Evolutionary conservation across 116 monocot species (phyloP).

Genomic region (Iris pallida): DNA sequence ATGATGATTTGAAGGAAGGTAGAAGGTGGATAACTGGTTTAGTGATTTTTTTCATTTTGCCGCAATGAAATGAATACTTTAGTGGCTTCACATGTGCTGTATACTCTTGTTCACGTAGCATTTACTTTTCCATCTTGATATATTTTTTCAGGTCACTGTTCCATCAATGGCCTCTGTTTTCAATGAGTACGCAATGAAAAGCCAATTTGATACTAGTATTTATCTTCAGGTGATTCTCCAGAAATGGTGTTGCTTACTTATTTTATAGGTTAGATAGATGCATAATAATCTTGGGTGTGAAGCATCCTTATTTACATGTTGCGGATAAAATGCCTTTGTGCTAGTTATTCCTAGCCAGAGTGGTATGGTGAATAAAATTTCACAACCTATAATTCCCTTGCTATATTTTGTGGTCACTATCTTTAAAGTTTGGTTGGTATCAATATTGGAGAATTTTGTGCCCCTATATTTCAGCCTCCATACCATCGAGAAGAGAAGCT

Average conservation of each 20-base stretch:
- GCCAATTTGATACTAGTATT: constrained; percentile 97
- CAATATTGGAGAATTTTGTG: background rate
- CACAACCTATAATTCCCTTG: background rate
- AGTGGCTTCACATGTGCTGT: background rate
- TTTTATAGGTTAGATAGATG: background rate
- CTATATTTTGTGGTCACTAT: too few relatives aligned
- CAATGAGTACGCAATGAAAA: constrained; percentile 97
- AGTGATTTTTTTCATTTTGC: background rate
- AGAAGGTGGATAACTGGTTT: background rate
- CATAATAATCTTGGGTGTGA: background rate
- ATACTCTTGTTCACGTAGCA: constrained; percentile 1
- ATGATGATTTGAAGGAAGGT: background rate
- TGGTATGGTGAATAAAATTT: too few relatives aligned
- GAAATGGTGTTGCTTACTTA: background rate
- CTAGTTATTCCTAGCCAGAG: background rate
- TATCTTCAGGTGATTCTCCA: constrained; percentile 80
- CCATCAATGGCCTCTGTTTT: constrained; percentile 96
- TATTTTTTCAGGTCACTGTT: constrained; percentile 63
- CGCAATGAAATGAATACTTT: background rate
- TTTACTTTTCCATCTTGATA: background rate
- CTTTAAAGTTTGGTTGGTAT: too few relatives aligned
- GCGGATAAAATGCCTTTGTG: background rate
- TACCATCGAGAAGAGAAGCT: too few relatives aligned
- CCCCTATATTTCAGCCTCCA: background rate
- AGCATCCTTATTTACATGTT: background rate